Evolutionary conservation across 306 rosid species (phyloP).

Genomic region (Hylodesmum podocarpum): DNA sequence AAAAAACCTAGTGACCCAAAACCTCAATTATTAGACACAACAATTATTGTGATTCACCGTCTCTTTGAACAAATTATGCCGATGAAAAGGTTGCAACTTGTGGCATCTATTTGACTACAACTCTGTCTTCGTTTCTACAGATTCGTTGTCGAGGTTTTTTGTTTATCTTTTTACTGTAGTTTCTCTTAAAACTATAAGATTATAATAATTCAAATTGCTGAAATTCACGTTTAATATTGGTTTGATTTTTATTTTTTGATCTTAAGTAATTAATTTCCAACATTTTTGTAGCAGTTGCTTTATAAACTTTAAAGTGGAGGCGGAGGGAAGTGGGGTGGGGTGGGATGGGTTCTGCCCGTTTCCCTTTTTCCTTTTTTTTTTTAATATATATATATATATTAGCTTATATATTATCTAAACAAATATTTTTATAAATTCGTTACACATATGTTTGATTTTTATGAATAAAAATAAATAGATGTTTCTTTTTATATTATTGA

Average conservation of each 20-base stretch:
- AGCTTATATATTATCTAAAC: no score
- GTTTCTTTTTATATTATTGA: no score
- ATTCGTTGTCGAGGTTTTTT: background rate
- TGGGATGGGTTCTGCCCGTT: background rate
- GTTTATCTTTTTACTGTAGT: no score
- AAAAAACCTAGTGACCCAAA: background rate
- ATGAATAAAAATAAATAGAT: no score
- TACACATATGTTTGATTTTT: no score
- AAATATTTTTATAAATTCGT: no score
- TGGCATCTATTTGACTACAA: background rate
- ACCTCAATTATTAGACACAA: background rate
- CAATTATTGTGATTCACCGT: conserved; percentile 8
- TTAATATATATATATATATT: no score
- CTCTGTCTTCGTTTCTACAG: background rate
- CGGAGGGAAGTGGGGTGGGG: no score
- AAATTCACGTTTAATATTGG: background rate
- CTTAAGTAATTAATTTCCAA: background rate
- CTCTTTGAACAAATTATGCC: background rate
- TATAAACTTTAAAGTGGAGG: no score
- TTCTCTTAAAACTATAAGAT: background rate
- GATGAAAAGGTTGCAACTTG: background rate
- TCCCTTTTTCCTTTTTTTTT: background rate
- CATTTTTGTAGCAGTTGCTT: background rate
- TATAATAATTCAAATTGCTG: background rate
- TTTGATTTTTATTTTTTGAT: background rate